Conservation (phyloP, 495 filamentous ascomycete species). For the Friedmanniomyces simplex region DNA sequence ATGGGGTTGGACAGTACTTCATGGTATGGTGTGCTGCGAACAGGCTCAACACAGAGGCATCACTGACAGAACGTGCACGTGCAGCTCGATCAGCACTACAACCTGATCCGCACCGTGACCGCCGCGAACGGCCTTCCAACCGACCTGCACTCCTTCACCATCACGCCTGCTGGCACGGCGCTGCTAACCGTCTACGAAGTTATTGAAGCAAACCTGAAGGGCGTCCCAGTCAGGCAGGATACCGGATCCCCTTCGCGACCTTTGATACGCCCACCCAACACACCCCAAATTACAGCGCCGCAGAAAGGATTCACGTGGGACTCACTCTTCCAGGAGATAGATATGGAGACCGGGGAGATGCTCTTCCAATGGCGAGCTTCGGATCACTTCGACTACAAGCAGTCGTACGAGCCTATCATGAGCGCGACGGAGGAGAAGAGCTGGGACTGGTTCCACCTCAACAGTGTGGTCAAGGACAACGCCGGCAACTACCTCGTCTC, state of each 20-base stretch:
- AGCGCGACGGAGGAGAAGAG: slow-evolving; percentile 10
- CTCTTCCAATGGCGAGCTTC: slow-evolving; percentile 36
- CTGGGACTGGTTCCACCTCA: slow-evolving; percentile 30
- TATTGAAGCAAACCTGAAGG: slow-evolving; percentile 1
- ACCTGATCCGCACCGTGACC: slow-evolving; percentile 34
- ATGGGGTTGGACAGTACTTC: slow-evolving; percentile 39
- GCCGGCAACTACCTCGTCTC: slow-evolving; percentile 24
- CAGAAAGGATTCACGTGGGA: slow-evolving; percentile 23
- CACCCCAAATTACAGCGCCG: not conserved
- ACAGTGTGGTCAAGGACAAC: slow-evolving; percentile 26
- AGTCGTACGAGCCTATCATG: slow-evolving; percentile 15
- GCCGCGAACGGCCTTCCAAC: slow-evolving; percentile 25
- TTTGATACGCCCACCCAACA: not conserved
- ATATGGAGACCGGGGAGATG: slow-evolving; percentile 22
- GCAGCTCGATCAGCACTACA: slow-evolving; percentile 42
- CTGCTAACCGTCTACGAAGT: slow-evolving; percentile 24
- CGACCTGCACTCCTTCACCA: slow-evolving; percentile 20
- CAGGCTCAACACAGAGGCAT: too few relatives aligned
- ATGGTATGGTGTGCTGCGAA: slow-evolving; percentile 33
- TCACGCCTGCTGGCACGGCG: slow-evolving; percentile 19
- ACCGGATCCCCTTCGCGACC: not conserved
- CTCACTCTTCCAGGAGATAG: slow-evolving; percentile 25
- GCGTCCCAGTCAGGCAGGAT: slow-evolving; percentile 2
- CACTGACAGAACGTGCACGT: not conserved
- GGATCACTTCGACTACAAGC: slow-evolving; percentile 28